phyloP scores from a whole-genome alignment of 2,329 filamentous ascomycete species.

The Cordyceps militaris region DNA sequence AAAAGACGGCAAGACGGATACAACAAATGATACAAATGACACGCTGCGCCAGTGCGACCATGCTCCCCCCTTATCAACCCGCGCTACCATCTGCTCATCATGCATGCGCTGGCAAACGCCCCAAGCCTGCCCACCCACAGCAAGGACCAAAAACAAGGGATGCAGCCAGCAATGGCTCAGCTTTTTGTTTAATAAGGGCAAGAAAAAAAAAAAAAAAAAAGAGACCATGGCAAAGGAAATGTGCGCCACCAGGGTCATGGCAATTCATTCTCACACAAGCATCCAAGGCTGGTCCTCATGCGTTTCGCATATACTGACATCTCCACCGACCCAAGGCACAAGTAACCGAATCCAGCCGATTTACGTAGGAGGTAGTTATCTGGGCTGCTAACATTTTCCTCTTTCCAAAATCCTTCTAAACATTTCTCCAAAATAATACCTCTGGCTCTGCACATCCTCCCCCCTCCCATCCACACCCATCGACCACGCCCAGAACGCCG shows the following conservation, averaged over 20 bases:
- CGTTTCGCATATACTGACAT: not conserved
- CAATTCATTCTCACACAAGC: not conserved
- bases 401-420: not conserved
- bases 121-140: not conserved
- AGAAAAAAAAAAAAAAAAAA: not conserved
- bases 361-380: no score
- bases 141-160: not conserved
- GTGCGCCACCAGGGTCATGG: not conserved
- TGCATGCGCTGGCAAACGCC: conserved; percentile 5
- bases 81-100: conserved; percentile 5
- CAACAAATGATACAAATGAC: not conserved
- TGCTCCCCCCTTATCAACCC: not conserved
- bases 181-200: not conserved
- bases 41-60: not conserved
- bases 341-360: not conserved
- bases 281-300: not conserved
- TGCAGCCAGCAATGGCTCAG: not conserved
- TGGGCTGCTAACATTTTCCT: no score
- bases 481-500: not conserved
- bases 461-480: no score
- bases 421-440: not conserved
- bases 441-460: not conserved
- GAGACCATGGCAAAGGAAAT: not conserved
- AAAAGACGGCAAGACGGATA: not conserved
- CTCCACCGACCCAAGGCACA: not conserved